Base-by-base conservation (phyloP, 1,284 basidiomycete genomes). In the Austroboletus olivaceoglutinosus region DNA sequence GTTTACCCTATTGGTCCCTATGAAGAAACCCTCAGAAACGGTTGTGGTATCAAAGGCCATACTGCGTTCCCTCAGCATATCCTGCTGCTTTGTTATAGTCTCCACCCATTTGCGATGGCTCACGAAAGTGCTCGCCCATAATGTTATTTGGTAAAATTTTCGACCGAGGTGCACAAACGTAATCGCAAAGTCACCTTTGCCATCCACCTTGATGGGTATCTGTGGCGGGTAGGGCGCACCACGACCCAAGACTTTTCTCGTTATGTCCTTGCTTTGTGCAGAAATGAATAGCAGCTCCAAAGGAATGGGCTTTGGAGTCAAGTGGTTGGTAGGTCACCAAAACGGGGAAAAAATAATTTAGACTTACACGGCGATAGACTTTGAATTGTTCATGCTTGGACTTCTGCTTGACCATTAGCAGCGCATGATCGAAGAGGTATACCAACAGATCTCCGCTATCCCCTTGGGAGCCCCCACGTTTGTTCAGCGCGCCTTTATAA, bases 31-130 rank as follows among this genome's bases (percentile, higher is more conserved):
- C 58, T 98, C 93, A 53, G 86, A 92, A 48, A 99, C 75, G 13
- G 85, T 83, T 38, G 89, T 76, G 31, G 89, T 89, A 62, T 97
- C 92, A 68, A 99, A 98, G 36, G 95, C 83, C 64, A 80, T 76
- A 65, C 91, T 96, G 56, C 89, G 77, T 58, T 96, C 91, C 51
- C 90, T 80, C 73, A 98, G 80, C 31, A 77, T 69, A 58, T 89
- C 84, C 73, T 98, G 97, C 65, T 97, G 91, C 71, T 90, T 91
- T 63, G 85, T 81, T 60, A 99, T 97, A 58, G 81, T 76, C 64
- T 99, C 97, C 48, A 98, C 74, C 97, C 97, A 99, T 71, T 98
- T 99, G 61, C 86, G 84, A 61, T 98, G 86, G 56, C 82, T 83
- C 49, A 93, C 81, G 51, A 87, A 85, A 23, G 94, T 92, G 60